Evolutionary conservation across 1,139 yeast species (phyloP), one percentile per base, ranked within the genome.

Genomic region (Blastobotrys indianensis): DNA sequence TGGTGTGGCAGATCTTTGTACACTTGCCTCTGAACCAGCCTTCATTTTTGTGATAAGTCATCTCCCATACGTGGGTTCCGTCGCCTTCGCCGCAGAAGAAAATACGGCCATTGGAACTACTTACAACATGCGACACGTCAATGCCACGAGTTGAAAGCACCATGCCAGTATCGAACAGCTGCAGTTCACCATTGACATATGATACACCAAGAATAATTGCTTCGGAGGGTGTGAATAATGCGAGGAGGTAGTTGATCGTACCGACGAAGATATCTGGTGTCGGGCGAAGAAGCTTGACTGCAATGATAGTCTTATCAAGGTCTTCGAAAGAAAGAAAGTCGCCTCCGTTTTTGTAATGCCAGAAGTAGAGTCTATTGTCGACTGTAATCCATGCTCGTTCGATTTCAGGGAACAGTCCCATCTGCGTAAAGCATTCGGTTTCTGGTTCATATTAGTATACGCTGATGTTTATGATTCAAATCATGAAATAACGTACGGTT

Each of bases 11-110:
- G 30, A 82, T 78, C 62, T 87, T 88, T 54, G 80, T 81, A 60
- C 95, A 86, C 57, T 81, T 83, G 59, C 85, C 84, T 52, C 82
- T 80, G 60, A 87, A 87, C 85, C 96, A 92, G 42, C 87, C 83
- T 40, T 90, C 92, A 32, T 84, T 79, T 53, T 82, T 84, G n/a
- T 90, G 77, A 61, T 94, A 94, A 50, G 79, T 82, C 48, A 92
- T 71, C 60, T 87, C 88, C 95, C 97, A 92, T 41, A 94, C 73
- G 56, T 90, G 81, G 39, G 76, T 69, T 2, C 92, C 94, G 55
- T 85, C 88, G 15, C 82, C 52, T 73, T 51, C 76, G 73, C 95
- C 95, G 15, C 85, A 74, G 62, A 94, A 86, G 62, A 85, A 87
- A 6, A 94, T 78, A 47, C 94, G 90, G 42, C 88, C 85, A 0